Evolutionary conservation across 768 basidiomycete species (phyloP), one percentile per base, ranked within the genome.

Genomic region (Leccinum sublutescens): DNA sequence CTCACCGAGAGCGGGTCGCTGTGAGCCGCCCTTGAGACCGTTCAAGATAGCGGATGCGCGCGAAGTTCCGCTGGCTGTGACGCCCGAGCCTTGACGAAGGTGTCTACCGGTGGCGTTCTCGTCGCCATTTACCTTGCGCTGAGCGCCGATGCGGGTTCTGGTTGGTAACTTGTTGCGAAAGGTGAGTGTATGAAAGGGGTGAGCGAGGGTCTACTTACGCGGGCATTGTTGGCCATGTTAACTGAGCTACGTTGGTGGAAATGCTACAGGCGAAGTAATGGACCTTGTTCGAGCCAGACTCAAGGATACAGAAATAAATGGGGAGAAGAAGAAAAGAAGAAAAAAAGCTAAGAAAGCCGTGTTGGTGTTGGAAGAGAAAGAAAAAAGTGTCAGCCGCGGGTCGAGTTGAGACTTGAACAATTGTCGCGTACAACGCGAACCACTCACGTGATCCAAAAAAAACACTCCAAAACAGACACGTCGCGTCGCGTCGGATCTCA

Each of bases 61-160:
- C 57, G 81, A 76, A 48, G 83, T 75, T 47, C 80, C 82, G 52
- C 77, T 67, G 54, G 72, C 65, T 36, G 78, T 69, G 64, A 74
- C 75, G 63, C 77, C 81, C 17, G 87, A 88, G 17, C 79, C 64
- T 65, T 89, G 86, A 59, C 89, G 86, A 36, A 80, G 68, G 67
- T 90, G 86, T 74, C 78, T 84, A 66, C 81, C 83, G 67, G 80
- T 81, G 52, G 89, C 87, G 68, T 93, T 91, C 77, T 92, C 91
- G 71, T 92, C 91, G 61, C 77, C 83, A 73, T 88, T 90, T 69
- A 74, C 76, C 71, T 79, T 82, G 66, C 89, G 88, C 71, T 86
- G 85, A 64, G 82, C 76, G 64, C 85, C 77, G 50, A 81, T 76
- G 66, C 90, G 85, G 62, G 77, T 76, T 67, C 90, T 87, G 76